Conservation (phyloP, 495 filamentous ascomycete genomes). For the Neurospora terricola region DNA sequence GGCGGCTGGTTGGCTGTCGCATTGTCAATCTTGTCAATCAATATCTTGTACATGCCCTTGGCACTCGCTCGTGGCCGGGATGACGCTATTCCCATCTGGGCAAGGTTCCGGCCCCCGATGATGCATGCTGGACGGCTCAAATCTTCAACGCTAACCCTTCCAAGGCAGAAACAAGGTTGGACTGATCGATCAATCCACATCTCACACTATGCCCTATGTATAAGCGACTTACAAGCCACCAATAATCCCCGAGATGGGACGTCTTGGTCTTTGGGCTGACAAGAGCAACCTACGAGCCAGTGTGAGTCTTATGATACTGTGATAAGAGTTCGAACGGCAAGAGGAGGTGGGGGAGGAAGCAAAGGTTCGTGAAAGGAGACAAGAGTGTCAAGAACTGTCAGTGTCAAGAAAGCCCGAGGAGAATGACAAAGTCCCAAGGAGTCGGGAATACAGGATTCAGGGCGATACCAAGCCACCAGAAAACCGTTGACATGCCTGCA, state of each 20-base stretch:
- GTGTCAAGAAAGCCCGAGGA: not conserved
- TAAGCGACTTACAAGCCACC: not conserved
- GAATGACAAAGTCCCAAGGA: not conserved
- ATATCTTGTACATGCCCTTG: not conserved
- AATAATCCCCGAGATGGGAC: not conserved
- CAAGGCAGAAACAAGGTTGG: not conserved
- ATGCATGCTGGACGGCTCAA: not conserved
- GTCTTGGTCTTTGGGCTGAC: not conserved
- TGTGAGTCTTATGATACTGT: not conserved
- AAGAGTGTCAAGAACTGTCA: not conserved
- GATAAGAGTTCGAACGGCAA: not conserved
- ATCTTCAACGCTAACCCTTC: not conserved
- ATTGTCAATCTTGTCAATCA: not conserved
- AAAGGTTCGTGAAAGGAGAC: not conserved
- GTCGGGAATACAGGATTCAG: not conserved
- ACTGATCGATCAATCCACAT: not conserved
- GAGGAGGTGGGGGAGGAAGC: not conserved
- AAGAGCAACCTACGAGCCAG: not conserved
- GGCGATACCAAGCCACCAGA: not conserved
- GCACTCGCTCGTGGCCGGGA: not conserved
- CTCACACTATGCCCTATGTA: not conserved
- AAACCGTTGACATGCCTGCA: not conserved
- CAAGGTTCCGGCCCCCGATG: not conserved
- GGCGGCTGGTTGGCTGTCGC: not conserved
- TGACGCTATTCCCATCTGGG: not conserved